Conservation (phyloP, 2,329 filamentous ascomycete genomes). For the Salinomyces thailandicus region DNA sequence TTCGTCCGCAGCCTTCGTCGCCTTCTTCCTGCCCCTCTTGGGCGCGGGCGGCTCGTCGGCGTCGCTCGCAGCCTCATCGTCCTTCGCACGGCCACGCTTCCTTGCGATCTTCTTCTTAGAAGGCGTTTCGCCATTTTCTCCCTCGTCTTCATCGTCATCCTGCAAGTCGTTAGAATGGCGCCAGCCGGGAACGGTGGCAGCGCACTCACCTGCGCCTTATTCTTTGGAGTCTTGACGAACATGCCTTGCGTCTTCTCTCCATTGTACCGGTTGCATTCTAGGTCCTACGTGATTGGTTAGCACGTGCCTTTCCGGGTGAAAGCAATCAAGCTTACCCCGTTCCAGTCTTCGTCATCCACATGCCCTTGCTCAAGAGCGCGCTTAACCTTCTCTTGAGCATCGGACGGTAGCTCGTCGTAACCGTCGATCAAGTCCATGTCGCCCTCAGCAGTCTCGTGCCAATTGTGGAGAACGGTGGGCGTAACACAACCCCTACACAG, state of each 20-base stretch:
- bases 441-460: constrained; percentile 47
- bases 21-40: constrained; percentile 12
- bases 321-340: constrained; percentile 53
- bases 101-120: constrained; percentile 8
- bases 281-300: constrained; percentile 46
- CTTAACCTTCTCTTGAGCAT: constrained; percentile 62
- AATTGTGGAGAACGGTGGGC: constrained; percentile 57
- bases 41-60: constrained; percentile 5
- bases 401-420: constrained; percentile 62
- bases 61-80: constrained; percentile 14
- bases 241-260: constrained; percentile 22
- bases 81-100: constrained; percentile 13
- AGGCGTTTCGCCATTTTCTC: constrained; percentile 7
- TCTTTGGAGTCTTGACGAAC: constrained; percentile 27
- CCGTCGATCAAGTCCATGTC: constrained; percentile 65
- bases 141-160: constrained; percentile 20
- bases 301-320: not conserved
- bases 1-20: constrained; percentile 1
- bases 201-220: constrained; percentile 14
- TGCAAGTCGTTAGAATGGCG: too few relatives aligned
- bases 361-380: constrained; percentile 65
- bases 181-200: too few relatives aligned
- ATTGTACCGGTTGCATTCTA: constrained; percentile 62
- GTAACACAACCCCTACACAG: constrained; percentile 91
- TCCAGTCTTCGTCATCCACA: constrained; percentile 78